phyloP scores from a whole-genome alignment of 2,329 filamentous ascomycete species.

The Ceratocystis albifundus region DNA sequence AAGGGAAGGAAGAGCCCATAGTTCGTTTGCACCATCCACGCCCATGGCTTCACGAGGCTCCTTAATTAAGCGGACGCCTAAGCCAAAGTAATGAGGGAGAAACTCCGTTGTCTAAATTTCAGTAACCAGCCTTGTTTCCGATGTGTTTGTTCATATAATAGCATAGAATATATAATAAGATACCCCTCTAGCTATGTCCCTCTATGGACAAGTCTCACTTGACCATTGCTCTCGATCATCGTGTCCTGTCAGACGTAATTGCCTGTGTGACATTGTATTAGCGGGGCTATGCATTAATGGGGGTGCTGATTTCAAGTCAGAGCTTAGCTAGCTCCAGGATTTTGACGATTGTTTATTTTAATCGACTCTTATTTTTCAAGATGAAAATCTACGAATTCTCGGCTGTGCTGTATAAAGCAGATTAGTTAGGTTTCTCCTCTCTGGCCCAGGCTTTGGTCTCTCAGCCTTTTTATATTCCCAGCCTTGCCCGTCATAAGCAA shows the following conservation, averaged over 20 bases:
- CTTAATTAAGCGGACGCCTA: slow-evolving; percentile 8
- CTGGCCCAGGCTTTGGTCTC: neutral
- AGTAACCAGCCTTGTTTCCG: neutral
- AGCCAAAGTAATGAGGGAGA: neutral
- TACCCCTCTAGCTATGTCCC: neutral
- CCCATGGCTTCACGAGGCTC: slow-evolving; percentile 16
- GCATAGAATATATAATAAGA: neutral
- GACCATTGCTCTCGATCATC: too few species aligned
- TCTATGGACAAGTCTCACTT: too few species aligned
- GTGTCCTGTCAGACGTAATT: neutral
- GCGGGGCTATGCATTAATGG: slow-evolving; percentile 5
- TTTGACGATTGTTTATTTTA: neutral
- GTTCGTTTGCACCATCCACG: slow-evolving; percentile 19
- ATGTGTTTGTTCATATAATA: neutral
- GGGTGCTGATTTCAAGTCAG: neutral
- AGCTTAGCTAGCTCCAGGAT: slow-evolving; percentile 6
- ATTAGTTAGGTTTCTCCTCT: neutral
- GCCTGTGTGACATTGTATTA: slow-evolving; percentile 3
- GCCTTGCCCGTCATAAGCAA: neutral
- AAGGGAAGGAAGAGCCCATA: neutral
- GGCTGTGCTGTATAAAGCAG: neutral
- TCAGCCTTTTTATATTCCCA: neutral
- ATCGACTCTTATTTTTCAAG: neutral
- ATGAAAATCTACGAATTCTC: neutral
- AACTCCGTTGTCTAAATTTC: too few species aligned